These are phyloP conservation scores for Primulina tabacum DNA, from an alignment of 257 asterid genomes.

Conservation along the genomic window DNA sequence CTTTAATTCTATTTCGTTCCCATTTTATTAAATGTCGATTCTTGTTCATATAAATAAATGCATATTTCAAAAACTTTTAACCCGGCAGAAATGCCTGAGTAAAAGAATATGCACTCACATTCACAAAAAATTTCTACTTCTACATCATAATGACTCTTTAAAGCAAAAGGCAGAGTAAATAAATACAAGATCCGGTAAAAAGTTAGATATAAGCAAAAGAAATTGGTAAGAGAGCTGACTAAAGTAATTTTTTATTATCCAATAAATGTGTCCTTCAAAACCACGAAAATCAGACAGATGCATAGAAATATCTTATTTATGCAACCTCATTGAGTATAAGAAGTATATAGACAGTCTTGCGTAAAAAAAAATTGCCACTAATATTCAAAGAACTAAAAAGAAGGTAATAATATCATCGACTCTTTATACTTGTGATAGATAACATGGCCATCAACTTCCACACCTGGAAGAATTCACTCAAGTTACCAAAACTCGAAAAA, in stretches of 20 bases:
- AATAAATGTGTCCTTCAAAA: conserved; percentile 4
- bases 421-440: neutral
- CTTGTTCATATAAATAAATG: conserved; percentile 9
- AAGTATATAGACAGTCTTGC: neutral
- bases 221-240: conserved; percentile 3
- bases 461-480: neutral
- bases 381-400: neutral
- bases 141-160: neutral
- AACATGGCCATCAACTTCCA: neutral
- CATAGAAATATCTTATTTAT: neutral
- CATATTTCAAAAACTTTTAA: conserved; percentile 5
- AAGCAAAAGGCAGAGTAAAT: neutral
- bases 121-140: neutral
- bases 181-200: conserved; percentile 7
- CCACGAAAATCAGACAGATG: neutral
- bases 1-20: conserved; percentile 4
- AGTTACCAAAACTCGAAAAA: neutral
- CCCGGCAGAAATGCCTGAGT: conserved; percentile 17
- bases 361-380: no score
- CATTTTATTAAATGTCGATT: neutral
- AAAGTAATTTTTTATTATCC: conserved; percentile 3
- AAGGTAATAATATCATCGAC: neutral
- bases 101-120: neutral
- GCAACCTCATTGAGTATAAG: neutral
- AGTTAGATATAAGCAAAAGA: conserved; percentile 3